Evolutionary conservation across 257 asterid genomes (phyloP).

Genomic region (Hygrophila difformis): DNA sequence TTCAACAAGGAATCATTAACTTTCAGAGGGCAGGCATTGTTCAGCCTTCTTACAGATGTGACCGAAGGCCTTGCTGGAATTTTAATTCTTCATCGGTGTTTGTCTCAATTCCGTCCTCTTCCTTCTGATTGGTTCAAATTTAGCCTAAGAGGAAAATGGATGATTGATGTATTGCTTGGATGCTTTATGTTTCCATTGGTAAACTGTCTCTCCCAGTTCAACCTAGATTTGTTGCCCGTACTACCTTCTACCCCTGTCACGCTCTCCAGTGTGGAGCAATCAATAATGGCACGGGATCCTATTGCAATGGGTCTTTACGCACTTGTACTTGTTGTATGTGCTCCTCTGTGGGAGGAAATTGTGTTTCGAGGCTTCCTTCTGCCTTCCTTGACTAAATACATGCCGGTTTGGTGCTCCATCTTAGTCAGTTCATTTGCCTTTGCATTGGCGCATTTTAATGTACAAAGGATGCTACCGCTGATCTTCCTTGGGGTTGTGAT

Average conservation of each 20-base stretch:
- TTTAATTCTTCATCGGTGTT: slow-evolving; percentile 59
- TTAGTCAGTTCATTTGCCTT: slow-evolving; percentile 80
- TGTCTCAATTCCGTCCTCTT: slow-evolving; percentile 74
- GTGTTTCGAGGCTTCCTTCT: slow-evolving; percentile 90
- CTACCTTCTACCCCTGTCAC: slow-evolving; percentile 76
- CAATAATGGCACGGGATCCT: slow-evolving; percentile 85
- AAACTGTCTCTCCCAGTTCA: slow-evolving; percentile 76
- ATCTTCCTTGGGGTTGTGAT: slow-evolving; percentile 91
- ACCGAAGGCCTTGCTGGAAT: slow-evolving; percentile 94
- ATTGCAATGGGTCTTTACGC: slow-evolving; percentile 86
- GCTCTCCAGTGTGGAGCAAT: slow-evolving; percentile 80
- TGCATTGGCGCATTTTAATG: slow-evolving; percentile 92
- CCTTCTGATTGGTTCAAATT: slow-evolving; percentile 89
- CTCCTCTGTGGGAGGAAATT: slow-evolving; percentile 95
- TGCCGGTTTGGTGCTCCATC: slow-evolving; percentile 93
- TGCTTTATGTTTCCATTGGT: slow-evolving; percentile 89
- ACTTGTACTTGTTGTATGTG: slow-evolving; percentile 77
- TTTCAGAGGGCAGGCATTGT: slow-evolving; percentile 83
- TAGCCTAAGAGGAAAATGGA: slow-evolving; percentile 73
- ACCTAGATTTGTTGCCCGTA: slow-evolving; percentile 65
- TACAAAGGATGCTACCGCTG: slow-evolving; percentile 84
- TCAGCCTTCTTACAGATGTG: slow-evolving; percentile 91
- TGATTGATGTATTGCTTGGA: slow-evolving; percentile 61
- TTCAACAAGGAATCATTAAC: slow-evolving; percentile 76
- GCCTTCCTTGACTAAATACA: slow-evolving; percentile 84